A percentile compares a stretch with the other conserved stretches of the same genome.
These are phyloP conservation scores for Yamadazyma blattariae DNA, from an alignment of 1,139 yeast species.

Conservation along the genomic window DNA sequence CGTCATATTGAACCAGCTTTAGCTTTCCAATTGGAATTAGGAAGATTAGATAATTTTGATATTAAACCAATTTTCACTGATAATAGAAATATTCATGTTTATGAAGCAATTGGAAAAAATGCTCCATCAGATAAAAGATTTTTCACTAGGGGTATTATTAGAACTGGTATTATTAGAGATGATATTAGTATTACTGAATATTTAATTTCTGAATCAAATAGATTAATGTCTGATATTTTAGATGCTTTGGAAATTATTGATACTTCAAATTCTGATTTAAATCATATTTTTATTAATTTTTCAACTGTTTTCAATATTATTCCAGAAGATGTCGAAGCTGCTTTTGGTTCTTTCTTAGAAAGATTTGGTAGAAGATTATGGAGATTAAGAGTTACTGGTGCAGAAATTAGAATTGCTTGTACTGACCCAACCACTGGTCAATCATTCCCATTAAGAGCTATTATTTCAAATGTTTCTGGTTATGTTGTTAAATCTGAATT, in stretches of 20 bases:
- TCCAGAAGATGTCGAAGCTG: slow-evolving; percentile 95
- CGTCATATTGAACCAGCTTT: slow-evolving; percentile 98
- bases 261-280: slow-evolving; percentile 90
- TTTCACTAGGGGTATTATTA: slow-evolving; percentile 94
- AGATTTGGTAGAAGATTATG: slow-evolving; percentile 96
- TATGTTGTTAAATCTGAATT: slow-evolving; percentile 94
- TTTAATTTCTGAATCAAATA: slow-evolving; percentile 91
- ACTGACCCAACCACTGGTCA: slow-evolving; percentile 84
- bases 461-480: slow-evolving; percentile 94
- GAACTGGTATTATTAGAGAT: slow-evolving; percentile 93
- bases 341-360: slow-evolving; percentile 96
- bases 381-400: slow-evolving; percentile 95
- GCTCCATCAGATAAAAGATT: slow-evolving; percentile 92
- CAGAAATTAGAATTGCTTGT: slow-evolving; percentile 94
- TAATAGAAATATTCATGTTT: slow-evolving; percentile 95
- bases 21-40: slow-evolving; percentile 95
- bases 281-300: slow-evolving; percentile 94
- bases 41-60: slow-evolving; percentile 89
- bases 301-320: slow-evolving; percentile 91
- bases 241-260: slow-evolving; percentile 94
- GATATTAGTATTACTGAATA: slow-evolving; percentile 92
- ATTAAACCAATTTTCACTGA: slow-evolving; percentile 95
- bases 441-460: slow-evolving; percentile 94
- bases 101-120: slow-evolving; percentile 93
- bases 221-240: slow-evolving; percentile 91